Base-by-base conservation (phyloP, 345 rosid species). In the Ceriops zippeliana region DNA sequence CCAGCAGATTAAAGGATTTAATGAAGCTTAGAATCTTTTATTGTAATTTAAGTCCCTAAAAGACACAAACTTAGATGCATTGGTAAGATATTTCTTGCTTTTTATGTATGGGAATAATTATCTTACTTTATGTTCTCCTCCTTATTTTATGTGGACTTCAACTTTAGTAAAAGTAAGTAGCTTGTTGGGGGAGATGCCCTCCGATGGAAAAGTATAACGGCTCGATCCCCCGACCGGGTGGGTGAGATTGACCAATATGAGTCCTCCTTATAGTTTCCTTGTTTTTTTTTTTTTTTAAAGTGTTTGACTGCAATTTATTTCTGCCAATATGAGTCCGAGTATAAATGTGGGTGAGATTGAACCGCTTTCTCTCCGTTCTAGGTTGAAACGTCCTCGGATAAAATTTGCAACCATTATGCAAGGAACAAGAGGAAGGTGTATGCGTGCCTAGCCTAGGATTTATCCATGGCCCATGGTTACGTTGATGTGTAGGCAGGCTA, bases 21-120 rank as follows among this genome's bases (percentile, higher is more conserved):
- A 79, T 85, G 54, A 63, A 73, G 76, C 77, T 63, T 66, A 69
- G 84, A 81, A 83, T 81, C 83, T 79, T 78, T 26, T n/a, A 62
- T 70, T 76, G 66, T 75, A 70, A 72, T 57, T 81, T 47, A 31
- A 74, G 19, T 49, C 61, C 51, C 58, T n/a, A n/a, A 69, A 74
- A 58, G 71, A 71, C 72, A 59, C 67, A 66, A 79, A 63, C 74
- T 63, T 80, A 83, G 85, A 70, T 83, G 88, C 77, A 15, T 2
- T 53, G 74, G 32, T 61, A 62, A 81, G 76, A 76, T 79, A 79
- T 42, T 42, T 69, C 63, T 67, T 82, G 78, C 79, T 70, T 70
- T 73, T 42, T 1, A 62, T 52, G 59, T 38, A 59, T 30, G 66
- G 78, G 70, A 71, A 83, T 42, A 42, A 11, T 67, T 62, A 83